phyloP scores from a whole-genome alignment of 306 rosid species.

The Mimosa pudica region DNA sequence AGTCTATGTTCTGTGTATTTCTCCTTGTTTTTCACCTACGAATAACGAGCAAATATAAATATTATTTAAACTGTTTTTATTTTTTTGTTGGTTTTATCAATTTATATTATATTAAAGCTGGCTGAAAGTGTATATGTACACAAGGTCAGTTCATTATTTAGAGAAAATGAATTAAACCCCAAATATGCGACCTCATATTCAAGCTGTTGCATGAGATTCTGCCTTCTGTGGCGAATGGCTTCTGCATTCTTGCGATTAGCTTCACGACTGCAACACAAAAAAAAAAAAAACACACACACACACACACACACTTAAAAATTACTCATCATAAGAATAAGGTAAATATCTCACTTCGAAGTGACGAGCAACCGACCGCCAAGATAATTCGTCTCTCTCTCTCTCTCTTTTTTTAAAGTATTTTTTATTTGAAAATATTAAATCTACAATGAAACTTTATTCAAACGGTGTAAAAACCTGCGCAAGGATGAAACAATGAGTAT shows the following conservation, averaged over 20 bases:
- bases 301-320: neutral
- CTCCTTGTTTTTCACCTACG: neutral
- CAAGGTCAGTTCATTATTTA: neutral
- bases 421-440: too few relatives aligned
- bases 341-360: too few relatives aligned
- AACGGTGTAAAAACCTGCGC: too few relatives aligned
- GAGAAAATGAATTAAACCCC: neutral
- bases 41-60: neutral
- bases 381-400: too few relatives aligned
- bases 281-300: neutral
- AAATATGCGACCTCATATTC: too few relatives aligned
- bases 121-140: neutral
- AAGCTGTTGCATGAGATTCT: neutral
- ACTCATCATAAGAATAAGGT: too few relatives aligned
- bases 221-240: neutral
- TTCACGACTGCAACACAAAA: neutral
- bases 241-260: conserved; percentile 4
- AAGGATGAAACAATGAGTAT: too few relatives aligned
- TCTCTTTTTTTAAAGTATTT: too few relatives aligned
- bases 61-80: neutral
- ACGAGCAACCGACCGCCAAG: too few relatives aligned
- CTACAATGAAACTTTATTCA: too few relatives aligned
- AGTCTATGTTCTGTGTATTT: neutral
- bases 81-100: neutral
- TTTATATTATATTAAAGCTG: neutral